phyloP scores from a whole-genome alignment of 306 rosid species.

The Fagus crenata region DNA sequence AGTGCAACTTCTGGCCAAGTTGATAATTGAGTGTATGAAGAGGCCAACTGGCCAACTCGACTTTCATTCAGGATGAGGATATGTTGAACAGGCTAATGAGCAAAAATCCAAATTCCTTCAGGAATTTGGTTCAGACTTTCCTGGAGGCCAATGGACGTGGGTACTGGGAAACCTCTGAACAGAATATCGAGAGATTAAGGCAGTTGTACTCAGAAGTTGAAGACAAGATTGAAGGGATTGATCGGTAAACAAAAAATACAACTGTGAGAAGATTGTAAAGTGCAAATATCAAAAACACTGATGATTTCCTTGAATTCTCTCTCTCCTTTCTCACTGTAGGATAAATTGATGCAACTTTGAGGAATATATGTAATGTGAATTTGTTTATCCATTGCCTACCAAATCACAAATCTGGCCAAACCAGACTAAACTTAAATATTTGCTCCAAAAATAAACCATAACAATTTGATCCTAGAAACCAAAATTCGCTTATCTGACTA shows the following conservation, averaged over 20 bases:
- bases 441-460: no score
- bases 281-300: conserved; percentile 28
- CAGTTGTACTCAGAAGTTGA: conserved; percentile 92
- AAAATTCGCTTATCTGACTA: no score
- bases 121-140: conserved; percentile 92
- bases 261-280: conserved; percentile 23
- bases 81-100: conserved; percentile 88
- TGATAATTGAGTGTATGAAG: conserved; percentile 99
- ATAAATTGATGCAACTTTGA: neutral
- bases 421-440: no score
- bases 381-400: conserved; percentile 32
- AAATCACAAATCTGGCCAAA: no score
- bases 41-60: conserved; percentile 95
- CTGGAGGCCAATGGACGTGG: conserved; percentile 98
- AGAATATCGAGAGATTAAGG: conserved; percentile 74
- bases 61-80: conserved; percentile 87
- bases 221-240: conserved; percentile 95
- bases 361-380: conserved; percentile 26
- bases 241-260: conserved; percentile 44
- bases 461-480: no score
- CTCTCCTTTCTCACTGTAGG: conserved; percentile 2
- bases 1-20: conserved; percentile 99
- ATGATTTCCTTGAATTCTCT: conserved; percentile 31
- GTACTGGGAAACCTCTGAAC: conserved; percentile 89
- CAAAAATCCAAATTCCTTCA: conserved; percentile 88